Base-by-base conservation (phyloP, 2,329 filamentous ascomycete genomes). In the Malbranchea zuffiana region DNA sequence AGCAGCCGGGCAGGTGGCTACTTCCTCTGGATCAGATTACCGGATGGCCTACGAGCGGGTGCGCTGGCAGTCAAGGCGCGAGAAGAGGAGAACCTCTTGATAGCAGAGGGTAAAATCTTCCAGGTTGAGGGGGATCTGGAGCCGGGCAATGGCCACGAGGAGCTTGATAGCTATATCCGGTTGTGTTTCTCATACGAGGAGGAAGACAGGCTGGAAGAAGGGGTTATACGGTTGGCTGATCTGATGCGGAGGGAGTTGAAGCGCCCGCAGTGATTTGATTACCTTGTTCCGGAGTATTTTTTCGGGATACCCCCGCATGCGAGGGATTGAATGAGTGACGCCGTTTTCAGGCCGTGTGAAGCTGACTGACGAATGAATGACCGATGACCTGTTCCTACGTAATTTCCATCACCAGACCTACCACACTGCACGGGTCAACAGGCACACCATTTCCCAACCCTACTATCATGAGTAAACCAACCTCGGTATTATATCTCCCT, bases 11-110 rank as follows among this genome's bases (percentile, higher is more conserved):
- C 78, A 19, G 86, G 86, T 0, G 86, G 86, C 0, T 94, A 88
- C 55, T 94, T 93, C 55, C 65, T 93, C 32, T 94, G 85, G 85
- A 58, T 92, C 17, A 68, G 66, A 1, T 57, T 93, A 3, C 77
- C 78, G 0, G 44, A 55, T 44, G 38, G 53, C 29, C 60, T 80
- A 37, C 64, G 68, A 6, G 75, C 70, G 23, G 61, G 60, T 20
- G 66, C 69, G 5, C 63, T 85, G 20, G 72, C 73, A 5, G 60
- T 67, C 47, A 63, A 65, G 25, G 78, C 78, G 11, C 62, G 69
- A 50, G 59, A 65, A 15, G 72, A 79, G 37, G 78, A 82, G 55
- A 74, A 76, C 31, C 56, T 92, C 39, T 67, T 77, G 17, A 65
- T 90, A 15, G 81, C 78, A 16, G 66, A 71, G 15, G 85, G 84